Conservation (phyloP, 2,329 filamentous ascomycete species). For the Aspergillus pseudotamarii region DNA sequence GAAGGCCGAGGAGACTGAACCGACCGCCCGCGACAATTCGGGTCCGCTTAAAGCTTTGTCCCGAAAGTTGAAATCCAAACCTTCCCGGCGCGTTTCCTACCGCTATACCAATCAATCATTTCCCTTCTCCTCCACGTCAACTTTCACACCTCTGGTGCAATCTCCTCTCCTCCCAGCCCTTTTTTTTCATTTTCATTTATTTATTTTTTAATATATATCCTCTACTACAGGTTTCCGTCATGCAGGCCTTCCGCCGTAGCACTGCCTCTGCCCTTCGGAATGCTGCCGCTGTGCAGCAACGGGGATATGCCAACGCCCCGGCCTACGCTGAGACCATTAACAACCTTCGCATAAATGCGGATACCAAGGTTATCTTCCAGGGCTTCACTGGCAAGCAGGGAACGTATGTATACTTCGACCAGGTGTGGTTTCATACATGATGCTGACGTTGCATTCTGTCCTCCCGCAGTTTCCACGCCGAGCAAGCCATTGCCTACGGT, state of each 20-base stretch:
- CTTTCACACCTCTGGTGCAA: constrained; percentile 18
- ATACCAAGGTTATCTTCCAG: constrained; percentile 96
- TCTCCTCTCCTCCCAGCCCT: constrained; percentile 12
- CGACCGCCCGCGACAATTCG: constrained; percentile 34
- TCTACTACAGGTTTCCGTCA: constrained; percentile 43
- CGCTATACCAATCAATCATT: constrained; percentile 22
- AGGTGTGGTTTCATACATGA: constrained; percentile 8
- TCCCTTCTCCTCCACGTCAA: constrained; percentile 20
- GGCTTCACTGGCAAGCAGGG: constrained; percentile 97
- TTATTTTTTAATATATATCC: too few species aligned
- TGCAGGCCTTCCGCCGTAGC: constrained; percentile 84
- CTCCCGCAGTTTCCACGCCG: constrained; percentile 80
- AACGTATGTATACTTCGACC: constrained; percentile 66
- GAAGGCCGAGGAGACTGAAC: constrained; percentile 24
- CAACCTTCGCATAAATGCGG: constrained; percentile 89
- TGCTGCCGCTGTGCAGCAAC: constrained; percentile 63
- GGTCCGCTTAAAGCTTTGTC: constrained; percentile 43
- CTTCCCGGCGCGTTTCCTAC: constrained; percentile 27
- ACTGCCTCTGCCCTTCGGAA: constrained; percentile 69
- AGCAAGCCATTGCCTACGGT: constrained; percentile 99
- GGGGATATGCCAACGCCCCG: constrained; percentile 74
- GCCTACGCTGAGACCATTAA: constrained; percentile 73
- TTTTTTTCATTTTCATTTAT: too few species aligned
- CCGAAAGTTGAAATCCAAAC: constrained; percentile 33
- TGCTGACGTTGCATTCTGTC: constrained; percentile 35